Evolutionary conservation across 331 rosid species (phyloP), one percentile per base, ranked within the genome.

Genomic region (Telfairia occidentalis): DNA sequence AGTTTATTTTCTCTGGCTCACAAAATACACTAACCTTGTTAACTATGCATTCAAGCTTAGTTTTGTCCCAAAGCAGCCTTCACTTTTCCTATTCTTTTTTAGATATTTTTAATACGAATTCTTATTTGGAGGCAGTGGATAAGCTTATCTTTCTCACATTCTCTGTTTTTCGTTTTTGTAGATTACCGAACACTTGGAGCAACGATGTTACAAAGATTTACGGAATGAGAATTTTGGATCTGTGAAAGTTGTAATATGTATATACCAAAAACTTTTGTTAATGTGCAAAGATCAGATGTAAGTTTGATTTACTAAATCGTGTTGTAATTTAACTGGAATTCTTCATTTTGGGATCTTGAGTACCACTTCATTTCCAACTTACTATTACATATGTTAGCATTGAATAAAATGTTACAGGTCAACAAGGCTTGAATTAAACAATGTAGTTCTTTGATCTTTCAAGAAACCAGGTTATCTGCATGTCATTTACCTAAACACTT

Each of bases 281-380:
- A 84, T 88, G 67, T 94, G 98, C 85, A 89, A 84, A 84, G 92
- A 84, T 81, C 97, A 91, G 52, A 93, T 88, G 98, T 93, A 87
- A 92, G 98, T 90, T 66, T 76, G 52, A 61, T 76, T 55, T 75
- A 57, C 49, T 75, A 13, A 29, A 15, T 7, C 28, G 7, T 24
- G 26, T 35, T 57, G 55, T 5, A 34, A 57, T 74, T 48, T 46
- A 48, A 71, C 18, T 46, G 40, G 53, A 45, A 45, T 70, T n/a
- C 18, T 48, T 30, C 29, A 0, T 18, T 71, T 71, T 30, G 28
- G 43, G 45, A 16, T 9, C 46, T 46, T 1, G 2, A 42, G 15
- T 45, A 28, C 74, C 74, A 70, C 40, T 7, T 70, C 26, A 70
- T 16, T 45, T 45, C 38, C 15, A 54, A 70, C 9, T 46, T 29